These are phyloP conservation scores for Xylaria arbuscula DNA, from an alignment of 2,329 filamentous ascomycete species.

Conservation along the genomic window DNA sequence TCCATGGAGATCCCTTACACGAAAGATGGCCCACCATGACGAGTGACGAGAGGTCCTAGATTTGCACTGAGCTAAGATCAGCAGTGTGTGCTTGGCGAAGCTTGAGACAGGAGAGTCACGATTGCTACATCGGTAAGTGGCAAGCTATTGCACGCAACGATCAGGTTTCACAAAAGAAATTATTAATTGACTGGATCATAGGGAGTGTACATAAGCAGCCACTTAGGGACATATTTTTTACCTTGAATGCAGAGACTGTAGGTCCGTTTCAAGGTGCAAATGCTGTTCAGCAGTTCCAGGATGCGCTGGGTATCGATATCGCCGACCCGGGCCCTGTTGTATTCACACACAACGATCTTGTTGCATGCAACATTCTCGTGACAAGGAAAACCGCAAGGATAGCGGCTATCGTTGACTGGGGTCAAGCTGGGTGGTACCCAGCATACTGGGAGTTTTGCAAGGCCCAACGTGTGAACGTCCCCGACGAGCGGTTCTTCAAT, in stretches of 20 bases:
- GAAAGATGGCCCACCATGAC: constrained; percentile 28
- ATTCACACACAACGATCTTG: constrained; percentile 32
- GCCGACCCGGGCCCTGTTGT: constrained; percentile 25
- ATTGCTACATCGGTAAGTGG: constrained; percentile 28
- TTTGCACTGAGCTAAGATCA: constrained; percentile 25
- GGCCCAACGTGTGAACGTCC: constrained; percentile 20
- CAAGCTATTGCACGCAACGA: constrained; percentile 13
- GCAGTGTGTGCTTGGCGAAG: constrained; percentile 27
- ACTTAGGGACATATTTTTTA: constrained; percentile 25
- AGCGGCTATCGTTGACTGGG: constrained; percentile 29
- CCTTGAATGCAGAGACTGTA: constrained; percentile 9
- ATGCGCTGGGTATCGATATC: constrained; percentile 21
- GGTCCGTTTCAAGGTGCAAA: constrained; percentile 29
- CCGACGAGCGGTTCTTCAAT: constrained; percentile 23
- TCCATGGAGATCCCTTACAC: constrained; percentile 25
- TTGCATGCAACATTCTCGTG: constrained; percentile 33
- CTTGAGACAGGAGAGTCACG: constrained; percentile 27
- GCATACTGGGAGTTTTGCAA: constrained; percentile 34
- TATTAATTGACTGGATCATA: constrained; percentile 20
- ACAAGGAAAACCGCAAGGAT: constrained; percentile 20
- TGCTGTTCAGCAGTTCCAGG: constrained; percentile 29
- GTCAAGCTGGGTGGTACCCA: constrained; percentile 29
- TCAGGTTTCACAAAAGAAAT: constrained; percentile 5
- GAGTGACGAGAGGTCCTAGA: constrained; percentile 8
- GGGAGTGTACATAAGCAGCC: constrained; percentile 25